phyloP scores from a whole-genome alignment of 495 filamentous ascomycete species.

The Penicillium maclennaniae region DNA sequence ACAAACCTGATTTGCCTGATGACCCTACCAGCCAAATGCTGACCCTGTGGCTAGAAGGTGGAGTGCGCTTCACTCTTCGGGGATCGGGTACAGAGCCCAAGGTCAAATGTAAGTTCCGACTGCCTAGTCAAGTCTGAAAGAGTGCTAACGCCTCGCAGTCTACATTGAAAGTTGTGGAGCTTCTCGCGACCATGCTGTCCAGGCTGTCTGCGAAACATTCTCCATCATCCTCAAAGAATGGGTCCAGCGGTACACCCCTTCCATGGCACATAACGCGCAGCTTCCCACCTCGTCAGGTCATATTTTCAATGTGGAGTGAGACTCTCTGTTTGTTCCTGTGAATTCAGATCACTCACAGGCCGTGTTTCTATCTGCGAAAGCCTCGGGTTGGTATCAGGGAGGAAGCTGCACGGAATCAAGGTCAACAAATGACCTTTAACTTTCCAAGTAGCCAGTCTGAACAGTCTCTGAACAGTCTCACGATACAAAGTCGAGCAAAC shows the following conservation, averaged over 20 bases:
- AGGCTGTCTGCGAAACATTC: constrained; percentile 52
- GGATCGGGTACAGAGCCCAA: constrained; percentile 71
- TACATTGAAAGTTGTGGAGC: constrained; percentile 54
- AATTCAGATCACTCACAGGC: neutral
- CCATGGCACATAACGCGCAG: constrained; percentile 35
- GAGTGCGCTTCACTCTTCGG: constrained; percentile 62
- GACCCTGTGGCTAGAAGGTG: constrained; percentile 58
- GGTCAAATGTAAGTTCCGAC: constrained; percentile 51
- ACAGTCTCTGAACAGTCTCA: neutral
- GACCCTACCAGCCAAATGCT: constrained; percentile 64
- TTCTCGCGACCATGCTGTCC: constrained; percentile 44
- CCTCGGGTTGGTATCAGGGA: neutral
- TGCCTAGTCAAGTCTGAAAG: neutral
- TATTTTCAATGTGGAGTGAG: constrained; percentile 27
- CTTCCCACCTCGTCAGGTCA: constrained; percentile 42
- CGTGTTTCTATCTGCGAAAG: neutral
- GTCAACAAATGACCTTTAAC: neutral
- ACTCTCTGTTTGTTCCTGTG: neutral
- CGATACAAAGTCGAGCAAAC: neutral
- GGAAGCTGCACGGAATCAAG: neutral
- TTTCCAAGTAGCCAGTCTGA: neutral
- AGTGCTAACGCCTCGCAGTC: constrained; percentile 31
- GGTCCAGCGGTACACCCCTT: constrained; percentile 47
- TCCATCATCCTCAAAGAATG: constrained; percentile 53
- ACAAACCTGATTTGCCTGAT: constrained; percentile 56